Evolutionary conservation across 148 eudicot genomes (phyloP).

Genomic region (Rhododendron simsii): DNA sequence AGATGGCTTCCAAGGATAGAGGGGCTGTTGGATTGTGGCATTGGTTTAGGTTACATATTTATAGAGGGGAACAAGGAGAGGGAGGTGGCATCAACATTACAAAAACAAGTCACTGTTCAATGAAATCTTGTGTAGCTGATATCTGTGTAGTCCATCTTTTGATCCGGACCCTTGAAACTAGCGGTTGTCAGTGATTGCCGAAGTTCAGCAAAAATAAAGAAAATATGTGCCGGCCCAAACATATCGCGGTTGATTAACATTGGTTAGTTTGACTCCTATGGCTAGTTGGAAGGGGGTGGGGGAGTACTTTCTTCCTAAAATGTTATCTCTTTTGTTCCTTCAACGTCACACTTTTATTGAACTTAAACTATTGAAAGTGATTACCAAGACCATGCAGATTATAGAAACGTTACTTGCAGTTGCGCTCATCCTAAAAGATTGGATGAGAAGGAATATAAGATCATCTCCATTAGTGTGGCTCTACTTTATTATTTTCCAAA

Average conservation of each 20-base stretch:
- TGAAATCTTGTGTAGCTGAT: not conserved
- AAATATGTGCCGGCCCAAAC: not conserved
- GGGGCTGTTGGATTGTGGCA: not conserved
- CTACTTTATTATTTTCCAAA: not conserved
- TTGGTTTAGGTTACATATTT: not conserved
- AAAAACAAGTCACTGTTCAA: not conserved
- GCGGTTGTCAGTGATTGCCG: not conserved
- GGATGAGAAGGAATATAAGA: constrained; percentile 2
- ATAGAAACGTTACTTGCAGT: not conserved
- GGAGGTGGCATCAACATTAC: not conserved
- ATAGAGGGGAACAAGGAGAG: not conserved
- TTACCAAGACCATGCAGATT: not conserved
- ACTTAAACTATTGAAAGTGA: not conserved
- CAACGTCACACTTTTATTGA: not conserved
- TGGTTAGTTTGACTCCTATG: not conserved
- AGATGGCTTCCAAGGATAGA: not conserved
- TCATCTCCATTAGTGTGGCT: not conserved
- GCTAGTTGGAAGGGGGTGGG: not conserved
- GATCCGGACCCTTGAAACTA: not conserved
- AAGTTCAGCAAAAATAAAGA: not conserved
- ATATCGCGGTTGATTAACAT: not conserved
- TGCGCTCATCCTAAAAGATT: not conserved
- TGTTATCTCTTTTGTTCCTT: not conserved
- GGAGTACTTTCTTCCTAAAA: not conserved
- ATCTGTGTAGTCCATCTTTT: not conserved